Evolutionary conservation across 345 rosid species (phyloP).

Genomic region (Hibiscus trionum): DNA sequence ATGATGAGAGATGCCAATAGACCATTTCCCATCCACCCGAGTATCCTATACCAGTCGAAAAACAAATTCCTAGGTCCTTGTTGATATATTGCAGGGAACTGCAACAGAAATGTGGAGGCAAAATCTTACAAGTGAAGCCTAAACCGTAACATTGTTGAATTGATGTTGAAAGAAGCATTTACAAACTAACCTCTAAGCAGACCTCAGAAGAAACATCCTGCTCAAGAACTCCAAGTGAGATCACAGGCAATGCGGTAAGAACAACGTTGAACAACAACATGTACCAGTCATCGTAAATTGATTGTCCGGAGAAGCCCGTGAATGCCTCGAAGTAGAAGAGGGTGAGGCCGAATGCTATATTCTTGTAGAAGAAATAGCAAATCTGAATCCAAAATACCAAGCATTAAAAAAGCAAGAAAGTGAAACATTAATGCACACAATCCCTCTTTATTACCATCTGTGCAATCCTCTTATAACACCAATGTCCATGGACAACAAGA

Average conservation of each 20-base stretch:
- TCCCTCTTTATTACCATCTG: slow-evolving; percentile 61
- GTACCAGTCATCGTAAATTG: slow-evolving; percentile 88
- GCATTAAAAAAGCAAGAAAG: slow-evolving; percentile 7
- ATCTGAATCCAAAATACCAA: slow-evolving; percentile 42
- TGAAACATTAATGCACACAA: background rate
- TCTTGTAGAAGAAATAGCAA: slow-evolving; percentile 98
- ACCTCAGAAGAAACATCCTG: slow-evolving; percentile 90
- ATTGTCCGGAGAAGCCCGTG: slow-evolving; percentile 86
- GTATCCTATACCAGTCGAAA: slow-evolving; percentile 82
- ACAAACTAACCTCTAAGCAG: slow-evolving; percentile 79
- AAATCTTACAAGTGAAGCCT: background rate
- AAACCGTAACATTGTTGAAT: background rate
- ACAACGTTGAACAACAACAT: slow-evolving; percentile 81
- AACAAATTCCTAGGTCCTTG: slow-evolving; percentile 87
- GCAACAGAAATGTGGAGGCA: slow-evolving; percentile 14
- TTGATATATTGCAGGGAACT: slow-evolving; percentile 96
- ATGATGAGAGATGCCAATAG: slow-evolving; percentile 60
- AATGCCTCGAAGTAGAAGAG: slow-evolving; percentile 94
- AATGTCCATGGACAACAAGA: slow-evolving; percentile 95
- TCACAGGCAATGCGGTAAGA: slow-evolving; percentile 86
- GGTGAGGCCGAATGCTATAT: slow-evolving; percentile 93
- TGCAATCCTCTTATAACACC: slow-evolving; percentile 98
- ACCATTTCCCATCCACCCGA: slow-evolving; percentile 95
- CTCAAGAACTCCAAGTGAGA: slow-evolving; percentile 93
- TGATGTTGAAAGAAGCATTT: background rate